Base-by-base conservation (phyloP, 495 filamentous ascomycete species). In the Cercophora sp. region DNA sequence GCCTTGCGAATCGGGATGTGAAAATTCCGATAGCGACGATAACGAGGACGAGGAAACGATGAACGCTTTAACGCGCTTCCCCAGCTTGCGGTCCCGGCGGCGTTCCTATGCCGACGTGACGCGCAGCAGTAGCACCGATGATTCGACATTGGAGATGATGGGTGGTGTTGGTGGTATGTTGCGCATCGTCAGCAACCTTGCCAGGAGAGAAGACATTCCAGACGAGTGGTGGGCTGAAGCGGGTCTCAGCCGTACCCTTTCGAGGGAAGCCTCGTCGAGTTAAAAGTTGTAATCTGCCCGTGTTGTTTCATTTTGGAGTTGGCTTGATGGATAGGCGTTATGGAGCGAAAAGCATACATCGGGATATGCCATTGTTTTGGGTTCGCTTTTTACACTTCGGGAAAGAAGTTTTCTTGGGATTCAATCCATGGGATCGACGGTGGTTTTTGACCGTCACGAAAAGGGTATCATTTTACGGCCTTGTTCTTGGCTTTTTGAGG, bases 221-320 rank as follows among this genome's bases (percentile, higher is more conserved):
- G 86, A 89, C 41, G 79, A 85, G 43, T 88, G 84, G 83, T 92
- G 88, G 88, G 79, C 78, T 41, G 79, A 81, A 55, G 85, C 81
- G 51, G 87, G 87, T 3, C 73, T 91, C 42, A 81, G 75, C 52
- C 79, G 82, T 56, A 82, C 76, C 11, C 67, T 79, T 56, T 68
- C 72, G n/a, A 72, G 70, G 18, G 74, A 74, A 26, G 60, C 57
- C 13, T 59, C 59, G 27, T 46, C 53, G 4, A 69, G 61, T 32
- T 69, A 52, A 35, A 19, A 9, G 54, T n/a, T 2, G 35, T 23
- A 40, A 1, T 55, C 48, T 20, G 41, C 32, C 3, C 25, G 15
- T 34, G 39, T 31, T 24, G 15, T 41, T 15, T 42, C 11, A 41
- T 43, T 47, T 9, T 15, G 10, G 36, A 13, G 9, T 50, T 51